Evolutionary conservation across 1,284 basidiomycete genomes (phyloP).

Genomic region (Rhodotorula mucilaginosa): DNA sequence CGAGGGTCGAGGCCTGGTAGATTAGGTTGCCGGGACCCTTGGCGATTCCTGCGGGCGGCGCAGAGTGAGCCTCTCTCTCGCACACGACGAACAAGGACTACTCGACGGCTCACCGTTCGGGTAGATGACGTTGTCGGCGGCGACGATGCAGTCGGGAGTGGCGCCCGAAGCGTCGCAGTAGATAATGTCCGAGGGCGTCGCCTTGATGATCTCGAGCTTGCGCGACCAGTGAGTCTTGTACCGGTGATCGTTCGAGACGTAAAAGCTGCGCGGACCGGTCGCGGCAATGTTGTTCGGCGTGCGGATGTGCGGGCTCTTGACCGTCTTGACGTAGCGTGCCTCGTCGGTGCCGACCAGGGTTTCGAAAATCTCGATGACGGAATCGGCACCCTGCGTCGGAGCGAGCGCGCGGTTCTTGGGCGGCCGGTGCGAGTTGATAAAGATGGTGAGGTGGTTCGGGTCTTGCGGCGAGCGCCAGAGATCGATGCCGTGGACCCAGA

Average conservation of each 20-base stretch:
- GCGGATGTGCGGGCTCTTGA: conserved; percentile 58
- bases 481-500: conserved; percentile 70
- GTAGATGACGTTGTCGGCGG: conserved; percentile 32
- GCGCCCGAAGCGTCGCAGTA: conserved; percentile 31
- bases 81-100: not conserved
- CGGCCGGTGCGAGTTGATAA: conserved; percentile 66
- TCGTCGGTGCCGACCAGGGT: conserved; percentile 54
- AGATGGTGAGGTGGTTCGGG: conserved; percentile 60
- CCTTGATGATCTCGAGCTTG: conserved; percentile 10
- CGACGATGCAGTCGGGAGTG: conserved; percentile 27
- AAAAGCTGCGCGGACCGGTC: conserved; percentile 55
- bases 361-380: conserved; percentile 67
- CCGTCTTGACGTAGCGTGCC: conserved; percentile 61
- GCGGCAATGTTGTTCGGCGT: conserved; percentile 71
- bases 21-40: conserved; percentile 32
- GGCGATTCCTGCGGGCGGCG: conserved; percentile 12
- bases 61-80: too few relatives aligned
- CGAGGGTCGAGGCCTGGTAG: conserved; percentile 33
- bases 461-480: conserved; percentile 59
- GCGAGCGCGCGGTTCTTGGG: conserved; percentile 51
- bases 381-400: conserved; percentile 62
- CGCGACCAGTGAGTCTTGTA: conserved; percentile 54
- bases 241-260: conserved; percentile 65
- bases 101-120: conserved; percentile 32
- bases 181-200: conserved; percentile 32